Conservation (phyloP, 192 early-diverging fungal genomes). For the Funneliformis geosporum region DNA sequence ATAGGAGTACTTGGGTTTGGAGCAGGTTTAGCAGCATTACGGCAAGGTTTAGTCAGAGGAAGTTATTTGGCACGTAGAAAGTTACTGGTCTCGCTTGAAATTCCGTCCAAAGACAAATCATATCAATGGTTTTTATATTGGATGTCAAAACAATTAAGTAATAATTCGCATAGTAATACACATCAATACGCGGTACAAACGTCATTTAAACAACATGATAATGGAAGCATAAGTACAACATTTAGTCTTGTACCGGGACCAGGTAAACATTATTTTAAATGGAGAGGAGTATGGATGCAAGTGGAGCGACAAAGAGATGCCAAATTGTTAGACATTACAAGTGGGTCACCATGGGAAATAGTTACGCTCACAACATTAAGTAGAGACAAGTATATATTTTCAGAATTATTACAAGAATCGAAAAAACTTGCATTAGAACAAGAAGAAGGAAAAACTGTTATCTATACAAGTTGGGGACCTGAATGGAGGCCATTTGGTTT, state of each 20-base stretch:
- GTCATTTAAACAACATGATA: conserved; percentile 82
- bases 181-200: conserved; percentile 89
- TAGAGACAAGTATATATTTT: conserved; percentile 77
- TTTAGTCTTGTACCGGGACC: conserved; percentile 92
- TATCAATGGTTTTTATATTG: conserved; percentile 95
- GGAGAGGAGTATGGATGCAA: conserved; percentile 79
- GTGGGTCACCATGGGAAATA: conserved; percentile 93
- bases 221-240: conserved; percentile 79
- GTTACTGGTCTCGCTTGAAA: conserved; percentile 89
- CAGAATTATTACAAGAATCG: conserved; percentile 77
- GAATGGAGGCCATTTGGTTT: conserved; percentile 97
- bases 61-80: conserved; percentile 72
- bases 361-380: conserved; percentile 89
- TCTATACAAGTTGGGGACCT: conserved; percentile 92
- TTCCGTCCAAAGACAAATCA: conserved; percentile 89
- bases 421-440: conserved; percentile 78
- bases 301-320: conserved; percentile 78
- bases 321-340: conserved; percentile 88
- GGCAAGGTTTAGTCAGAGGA: conserved; percentile 69
- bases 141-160: conserved; percentile 68
- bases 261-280: conserved; percentile 86
- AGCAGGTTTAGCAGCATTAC: conserved; percentile 76
- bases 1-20: conserved; percentile 90
- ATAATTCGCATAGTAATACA: conserved; percentile 49
- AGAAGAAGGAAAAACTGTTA: conserved; percentile 93